These are phyloP conservation scores for Melanopsichium pennsylvanicum DNA, from an alignment of 1,284 basidiomycete species.

Conservation along the genomic window DNA sequence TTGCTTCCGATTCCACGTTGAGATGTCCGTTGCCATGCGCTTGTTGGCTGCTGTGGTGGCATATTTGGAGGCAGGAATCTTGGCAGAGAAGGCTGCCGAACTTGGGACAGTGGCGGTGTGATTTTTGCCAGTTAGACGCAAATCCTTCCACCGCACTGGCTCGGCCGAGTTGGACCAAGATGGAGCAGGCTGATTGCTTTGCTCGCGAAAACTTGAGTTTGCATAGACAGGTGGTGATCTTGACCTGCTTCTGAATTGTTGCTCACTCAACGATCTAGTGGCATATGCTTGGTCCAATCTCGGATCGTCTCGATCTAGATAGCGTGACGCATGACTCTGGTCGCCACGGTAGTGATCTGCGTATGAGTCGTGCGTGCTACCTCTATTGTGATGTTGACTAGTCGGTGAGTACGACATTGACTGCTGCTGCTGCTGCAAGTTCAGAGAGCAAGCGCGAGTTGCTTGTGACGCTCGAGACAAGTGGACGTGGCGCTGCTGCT, in stretches of 20 bases:
- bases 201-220: no score
- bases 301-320: constrained; percentile 26
- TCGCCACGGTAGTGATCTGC: not conserved
- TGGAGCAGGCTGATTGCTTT: not conserved
- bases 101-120: not conserved
- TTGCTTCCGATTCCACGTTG: constrained; percentile 42
- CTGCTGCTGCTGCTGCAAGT: not conserved
- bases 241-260: constrained; percentile 6
- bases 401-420: no score
- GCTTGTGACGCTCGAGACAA: constrained; percentile 2
- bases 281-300: not conserved
- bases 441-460: no score
- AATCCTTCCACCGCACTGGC: constrained; percentile 11
- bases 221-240: constrained; percentile 17
- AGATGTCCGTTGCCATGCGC: constrained; percentile 30
- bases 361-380: not conserved
- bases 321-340: not conserved
- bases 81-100: not conserved
- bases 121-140: constrained; percentile 4
- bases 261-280: not conserved
- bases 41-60: constrained; percentile 18
- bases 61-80: not conserved
- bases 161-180: not conserved
- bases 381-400: no score
- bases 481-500: constrained; percentile 4